Evolutionary conservation across 2,329 filamentous ascomycete species (phyloP).

Genomic region (Alternaria consortialis): DNA sequence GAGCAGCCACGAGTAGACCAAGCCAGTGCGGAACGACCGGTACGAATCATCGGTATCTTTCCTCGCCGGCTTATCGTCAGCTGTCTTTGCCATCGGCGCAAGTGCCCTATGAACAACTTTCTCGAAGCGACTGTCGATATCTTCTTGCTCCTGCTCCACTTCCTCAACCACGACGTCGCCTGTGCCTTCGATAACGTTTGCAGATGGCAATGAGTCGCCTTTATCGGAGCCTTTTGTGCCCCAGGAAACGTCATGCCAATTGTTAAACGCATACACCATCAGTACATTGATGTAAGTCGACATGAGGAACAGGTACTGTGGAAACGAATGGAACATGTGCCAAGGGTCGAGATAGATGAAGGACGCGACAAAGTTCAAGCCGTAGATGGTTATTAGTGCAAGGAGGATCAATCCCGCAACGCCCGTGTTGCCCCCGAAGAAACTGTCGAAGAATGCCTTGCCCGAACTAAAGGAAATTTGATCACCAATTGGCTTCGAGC

Average conservation of each 20-base stretch:
- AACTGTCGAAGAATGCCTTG: neutral
- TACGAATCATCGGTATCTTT: slow-evolving; percentile 96
- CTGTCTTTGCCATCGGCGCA: slow-evolving; percentile 74
- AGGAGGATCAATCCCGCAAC: slow-evolving; percentile 92
- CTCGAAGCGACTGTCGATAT: slow-evolving; percentile 98
- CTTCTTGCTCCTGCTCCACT: slow-evolving; percentile 94
- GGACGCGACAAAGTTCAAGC: slow-evolving; percentile 94
- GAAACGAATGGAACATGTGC: slow-evolving; percentile 99
- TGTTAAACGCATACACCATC: slow-evolving; percentile 99
- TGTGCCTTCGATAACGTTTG: slow-evolving; percentile 89
- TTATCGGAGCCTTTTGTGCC: slow-evolving; percentile 99
- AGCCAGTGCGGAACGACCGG: slow-evolving; percentile 97
- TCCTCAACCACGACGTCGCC: slow-evolving; percentile 85
- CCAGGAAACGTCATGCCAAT: slow-evolving; percentile 99
- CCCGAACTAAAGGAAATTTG: neutral
- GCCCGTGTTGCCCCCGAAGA: slow-evolving; percentile 66
- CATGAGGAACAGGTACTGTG: slow-evolving; percentile 90
- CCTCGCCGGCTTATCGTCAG: slow-evolving; percentile 75
- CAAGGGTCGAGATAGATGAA: slow-evolving; percentile 98
- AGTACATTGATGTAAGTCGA: slow-evolving; percentile 99
- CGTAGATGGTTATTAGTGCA: slow-evolving; percentile 91
- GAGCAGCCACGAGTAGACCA: slow-evolving; percentile 94
- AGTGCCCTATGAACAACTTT: slow-evolving; percentile 93
- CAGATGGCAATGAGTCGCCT: slow-evolving; percentile 89
- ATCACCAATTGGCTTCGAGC: slow-evolving; percentile 62